Percentiles rank a stretch among this genome's conserved stretches.
Evolutionary conservation across 2,329 filamentous ascomycete species (phyloP).

Genomic region (Grosmannia huntii): DNA sequence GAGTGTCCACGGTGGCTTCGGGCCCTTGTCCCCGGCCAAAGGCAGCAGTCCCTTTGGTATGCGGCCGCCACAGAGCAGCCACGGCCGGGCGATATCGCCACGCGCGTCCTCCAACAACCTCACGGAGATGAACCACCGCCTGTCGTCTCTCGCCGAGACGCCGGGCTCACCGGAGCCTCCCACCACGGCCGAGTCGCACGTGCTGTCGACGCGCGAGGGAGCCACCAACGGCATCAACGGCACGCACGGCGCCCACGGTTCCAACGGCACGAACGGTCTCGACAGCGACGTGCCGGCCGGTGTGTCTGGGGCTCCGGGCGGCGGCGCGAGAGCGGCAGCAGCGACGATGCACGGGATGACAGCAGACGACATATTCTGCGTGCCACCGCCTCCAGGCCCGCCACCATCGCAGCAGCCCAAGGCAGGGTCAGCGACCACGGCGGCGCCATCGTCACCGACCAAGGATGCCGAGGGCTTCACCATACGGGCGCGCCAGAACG

Average conservation of each 20-base stretch:
- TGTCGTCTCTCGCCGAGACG: constrained; percentile 46
- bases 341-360: constrained; percentile 31
- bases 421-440: constrained; percentile 12
- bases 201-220: constrained; percentile 26
- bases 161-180: constrained; percentile 27
- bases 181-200: constrained; percentile 19
- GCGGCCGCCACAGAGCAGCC: constrained; percentile 42
- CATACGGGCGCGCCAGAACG: constrained; percentile 50
- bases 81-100: constrained; percentile 44
- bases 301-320: too few relatives aligned
- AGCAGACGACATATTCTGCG: constrained; percentile 34
- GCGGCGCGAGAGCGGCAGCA: constrained; percentile 12
- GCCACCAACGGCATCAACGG: constrained; percentile 25
- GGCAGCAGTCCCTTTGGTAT: constrained; percentile 39
- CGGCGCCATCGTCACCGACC: constrained; percentile 19
- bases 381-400: constrained; percentile 37
- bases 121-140: constrained; percentile 35
- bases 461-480: constrained; percentile 68
- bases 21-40: constrained; percentile 42
- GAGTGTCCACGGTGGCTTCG: constrained; percentile 52
- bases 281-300: too few relatives aligned
- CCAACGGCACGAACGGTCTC: constrained; percentile 19
- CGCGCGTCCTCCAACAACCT: constrained; percentile 47
- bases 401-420: constrained; percentile 32
- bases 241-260: constrained; percentile 15